phyloP scores from a whole-genome alignment of 2,329 filamentous ascomycete genomes.

The Colletotrichum ledebouriae region DNA sequence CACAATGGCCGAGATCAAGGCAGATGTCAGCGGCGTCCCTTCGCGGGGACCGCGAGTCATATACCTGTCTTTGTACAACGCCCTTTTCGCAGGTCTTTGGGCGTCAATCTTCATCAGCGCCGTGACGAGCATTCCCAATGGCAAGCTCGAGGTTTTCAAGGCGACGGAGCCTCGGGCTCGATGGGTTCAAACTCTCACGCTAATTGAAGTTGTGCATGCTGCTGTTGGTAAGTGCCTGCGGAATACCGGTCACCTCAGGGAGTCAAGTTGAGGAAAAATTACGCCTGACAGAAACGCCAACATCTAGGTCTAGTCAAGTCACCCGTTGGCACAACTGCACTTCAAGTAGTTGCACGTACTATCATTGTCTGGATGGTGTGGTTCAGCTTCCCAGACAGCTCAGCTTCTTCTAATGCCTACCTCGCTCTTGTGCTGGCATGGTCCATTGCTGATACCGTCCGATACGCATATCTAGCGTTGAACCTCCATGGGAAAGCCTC shows the following conservation, averaged over 20 bases:
- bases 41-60: constrained; percentile 44
- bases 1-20: constrained; percentile 10
- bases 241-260: background rate
- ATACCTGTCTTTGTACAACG: constrained; percentile 91
- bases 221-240: constrained; percentile 71
- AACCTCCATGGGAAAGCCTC: constrained; percentile 76
- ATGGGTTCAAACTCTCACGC: constrained; percentile 85
- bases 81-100: constrained; percentile 83
- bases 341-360: constrained; percentile 90
- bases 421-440: constrained; percentile 86
- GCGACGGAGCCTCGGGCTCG: constrained; percentile 76
- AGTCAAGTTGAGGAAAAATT: background rate
- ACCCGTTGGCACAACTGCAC: constrained; percentile 84
- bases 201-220: constrained; percentile 87
- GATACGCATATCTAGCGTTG: constrained; percentile 91
- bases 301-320: constrained; percentile 82
- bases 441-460: constrained; percentile 90
- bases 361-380: constrained; percentile 91
- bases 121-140: constrained; percentile 62
- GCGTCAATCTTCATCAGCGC: constrained; percentile 79
- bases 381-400: constrained; percentile 77
- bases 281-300: background rate
- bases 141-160: constrained; percentile 70
- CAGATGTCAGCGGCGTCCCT: background rate
- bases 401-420: constrained; percentile 68